Evolutionary conservation across 1,284 basidiomycete species (phyloP).

Genomic region (Pisolithus thermaeus): DNA sequence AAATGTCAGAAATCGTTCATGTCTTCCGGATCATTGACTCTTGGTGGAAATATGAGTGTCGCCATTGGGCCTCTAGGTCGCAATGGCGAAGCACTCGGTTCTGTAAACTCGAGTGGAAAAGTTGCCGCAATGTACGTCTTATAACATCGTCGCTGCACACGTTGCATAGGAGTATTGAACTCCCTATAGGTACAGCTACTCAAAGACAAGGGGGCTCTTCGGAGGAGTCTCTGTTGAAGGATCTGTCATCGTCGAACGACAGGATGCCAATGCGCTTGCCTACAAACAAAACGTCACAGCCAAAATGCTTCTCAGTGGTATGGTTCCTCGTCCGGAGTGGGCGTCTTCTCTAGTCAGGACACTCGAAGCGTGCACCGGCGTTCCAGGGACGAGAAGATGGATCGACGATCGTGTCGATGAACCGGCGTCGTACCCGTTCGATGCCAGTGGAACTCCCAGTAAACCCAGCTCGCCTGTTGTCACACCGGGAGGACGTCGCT

Average conservation of each 20-base stretch:
- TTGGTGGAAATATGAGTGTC: conserved; percentile 91
- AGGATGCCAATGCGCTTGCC: conserved; percentile 83
- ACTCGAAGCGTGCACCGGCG: conserved; percentile 66
- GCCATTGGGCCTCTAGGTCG: conserved; percentile 93
- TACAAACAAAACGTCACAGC: conserved; percentile 72
- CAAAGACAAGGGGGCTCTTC: conserved; percentile 90
- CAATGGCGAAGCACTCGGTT: conserved; percentile 89
- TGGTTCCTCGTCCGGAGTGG: conserved; percentile 73
- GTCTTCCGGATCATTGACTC: conserved; percentile 87
- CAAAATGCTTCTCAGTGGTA: conserved; percentile 76
- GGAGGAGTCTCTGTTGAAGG: conserved; percentile 87
- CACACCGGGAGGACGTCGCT: conserved; percentile 24
- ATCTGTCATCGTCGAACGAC: conserved; percentile 89
- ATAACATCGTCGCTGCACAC: not conserved
- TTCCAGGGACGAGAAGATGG: conserved; percentile 68
- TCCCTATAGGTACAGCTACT: conserved; percentile 77
- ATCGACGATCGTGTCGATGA: conserved; percentile 44
- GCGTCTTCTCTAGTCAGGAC: conserved; percentile 67
- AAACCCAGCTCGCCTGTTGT: conserved; percentile 34
- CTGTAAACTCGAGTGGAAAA: conserved; percentile 82
- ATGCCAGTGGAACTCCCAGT: conserved; percentile 26
- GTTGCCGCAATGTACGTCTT: conserved; percentile 80
- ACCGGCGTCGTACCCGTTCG: conserved; percentile 52
- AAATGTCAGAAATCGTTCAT: conserved; percentile 76
- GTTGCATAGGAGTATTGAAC: not conserved